Percentiles rank a stretch among this genome's conserved stretches.
Conservation (phyloP, 495 filamentous ascomycete genomes). For the Parachaetomium inaequale region DNA sequence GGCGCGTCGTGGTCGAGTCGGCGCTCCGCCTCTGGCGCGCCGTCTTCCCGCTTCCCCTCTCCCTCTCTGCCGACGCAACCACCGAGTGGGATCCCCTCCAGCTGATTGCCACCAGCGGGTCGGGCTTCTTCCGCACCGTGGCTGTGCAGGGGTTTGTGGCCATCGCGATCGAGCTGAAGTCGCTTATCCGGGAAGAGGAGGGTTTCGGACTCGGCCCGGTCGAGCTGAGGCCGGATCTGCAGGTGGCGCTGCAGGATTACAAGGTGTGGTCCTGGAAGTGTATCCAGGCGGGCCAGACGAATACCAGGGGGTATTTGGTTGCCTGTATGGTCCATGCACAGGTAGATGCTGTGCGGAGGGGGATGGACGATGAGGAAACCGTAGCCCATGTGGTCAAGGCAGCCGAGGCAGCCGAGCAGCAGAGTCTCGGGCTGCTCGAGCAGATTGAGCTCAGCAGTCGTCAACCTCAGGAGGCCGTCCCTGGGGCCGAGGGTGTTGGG, state of each 20-base stretch:
- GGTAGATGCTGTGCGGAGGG: conserved; percentile 41
- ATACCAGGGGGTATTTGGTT: conserved; percentile 55
- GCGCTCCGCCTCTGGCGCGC: conserved; percentile 49
- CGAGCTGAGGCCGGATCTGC: conserved; percentile 44
- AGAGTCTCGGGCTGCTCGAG: conserved; percentile 43
- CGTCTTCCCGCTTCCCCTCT: conserved; percentile 30
- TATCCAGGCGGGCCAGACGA: conserved; percentile 52
- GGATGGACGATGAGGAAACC: conserved; percentile 35
- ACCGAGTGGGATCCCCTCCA: neutral
- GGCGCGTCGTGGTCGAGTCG: conserved; percentile 47
- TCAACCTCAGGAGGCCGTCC: neutral
- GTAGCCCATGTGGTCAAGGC: conserved; percentile 33
- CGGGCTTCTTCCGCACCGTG: conserved; percentile 41
- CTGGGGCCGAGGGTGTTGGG: too few species aligned
- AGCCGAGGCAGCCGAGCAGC: conserved; percentile 36
- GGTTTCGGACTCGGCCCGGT: conserved; percentile 12
- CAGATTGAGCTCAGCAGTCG: conserved; percentile 19
- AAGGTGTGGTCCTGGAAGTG: conserved; percentile 40
- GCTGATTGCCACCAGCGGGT: conserved; percentile 23
- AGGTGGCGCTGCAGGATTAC: conserved; percentile 46
- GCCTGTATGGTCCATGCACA: conserved; percentile 40
- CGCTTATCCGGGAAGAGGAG: conserved; percentile 51
- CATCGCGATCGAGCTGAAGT: conserved; percentile 47
- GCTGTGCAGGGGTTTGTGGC: conserved; percentile 42
- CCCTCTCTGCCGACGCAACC: neutral